Percentiles rank a stretch among this genome's conserved stretches.
Evolutionary conservation across 768 basidiomycete genomes (phyloP).

Genomic region (Lyophyllum shimeji): DNA sequence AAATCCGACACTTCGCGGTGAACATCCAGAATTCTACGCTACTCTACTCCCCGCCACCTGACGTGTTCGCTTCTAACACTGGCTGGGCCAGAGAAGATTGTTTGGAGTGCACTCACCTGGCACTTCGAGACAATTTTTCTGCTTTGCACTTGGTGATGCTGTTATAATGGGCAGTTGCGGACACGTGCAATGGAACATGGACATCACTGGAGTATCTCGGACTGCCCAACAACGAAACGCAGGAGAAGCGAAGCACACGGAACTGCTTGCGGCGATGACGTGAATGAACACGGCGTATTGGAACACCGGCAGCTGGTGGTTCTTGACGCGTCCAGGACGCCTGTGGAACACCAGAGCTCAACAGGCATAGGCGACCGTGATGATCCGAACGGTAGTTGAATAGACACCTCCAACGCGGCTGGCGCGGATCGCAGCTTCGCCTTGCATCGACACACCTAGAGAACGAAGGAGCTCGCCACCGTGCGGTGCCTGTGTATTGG

Average conservation of each 20-base stretch:
- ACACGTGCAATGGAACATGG: too few species aligned
- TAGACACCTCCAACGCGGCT: neutral
- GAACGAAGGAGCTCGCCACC: neutral
- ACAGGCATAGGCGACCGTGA: conserved; percentile 15
- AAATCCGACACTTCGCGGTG: neutral
- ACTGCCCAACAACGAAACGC: conserved; percentile 64
- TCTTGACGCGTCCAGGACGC: conserved; percentile 55
- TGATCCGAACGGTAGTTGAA: neutral
- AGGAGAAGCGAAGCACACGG: conserved; percentile 47
- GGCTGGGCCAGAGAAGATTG: conserved; percentile 63
- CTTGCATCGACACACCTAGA: neutral
- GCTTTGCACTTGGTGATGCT: too few species aligned
- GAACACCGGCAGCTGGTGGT: conserved; percentile 58
- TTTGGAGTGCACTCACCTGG: conserved; percentile 76
- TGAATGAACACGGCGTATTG: conserved; percentile 50
- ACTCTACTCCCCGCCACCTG: conserved; percentile 41
- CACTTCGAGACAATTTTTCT: too few species aligned
- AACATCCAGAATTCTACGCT: neutral
- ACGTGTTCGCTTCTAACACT: conserved; percentile 45
- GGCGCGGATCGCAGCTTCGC: neutral
- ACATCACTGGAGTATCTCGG: too few species aligned
- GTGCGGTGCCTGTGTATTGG: neutral
- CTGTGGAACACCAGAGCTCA: conserved; percentile 65
- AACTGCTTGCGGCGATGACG: conserved; percentile 45
- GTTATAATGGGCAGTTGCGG: too few species aligned